phyloP scores from a whole-genome alignment of 1,139 yeast genomes.

The Lodderomyces pseudojiufengensis region DNA sequence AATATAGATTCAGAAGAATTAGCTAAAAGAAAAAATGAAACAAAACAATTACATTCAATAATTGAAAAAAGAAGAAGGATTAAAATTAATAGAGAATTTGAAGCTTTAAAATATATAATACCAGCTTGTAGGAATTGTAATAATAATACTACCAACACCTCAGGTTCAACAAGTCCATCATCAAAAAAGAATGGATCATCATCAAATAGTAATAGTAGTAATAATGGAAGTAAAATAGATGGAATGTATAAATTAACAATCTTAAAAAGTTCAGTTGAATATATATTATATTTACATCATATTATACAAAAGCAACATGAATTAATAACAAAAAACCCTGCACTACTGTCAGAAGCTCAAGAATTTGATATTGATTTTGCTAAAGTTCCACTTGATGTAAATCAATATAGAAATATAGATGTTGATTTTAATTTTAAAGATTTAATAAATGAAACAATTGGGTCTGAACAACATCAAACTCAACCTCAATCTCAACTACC shows the following conservation, averaged over 20 bases:
- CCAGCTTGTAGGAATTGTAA: slow-evolving; percentile 59
- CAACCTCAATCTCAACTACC: too few species aligned
- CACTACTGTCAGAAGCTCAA: neutral
- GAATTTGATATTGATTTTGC: slow-evolving; percentile 44
- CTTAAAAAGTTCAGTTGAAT: slow-evolving; percentile 76
- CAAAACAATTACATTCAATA: slow-evolving; percentile 64
- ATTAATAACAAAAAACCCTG: slow-evolving; percentile 19
- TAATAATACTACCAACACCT: slow-evolving; percentile 6
- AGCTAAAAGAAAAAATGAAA: slow-evolving; percentile 55
- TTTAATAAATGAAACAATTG: slow-evolving; percentile 14
- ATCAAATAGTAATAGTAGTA: slow-evolving; percentile 19
- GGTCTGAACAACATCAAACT: neutral
- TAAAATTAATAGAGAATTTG: slow-evolving; percentile 79
- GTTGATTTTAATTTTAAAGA: slow-evolving; percentile 50
- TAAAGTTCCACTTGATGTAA: slow-evolving; percentile 52
- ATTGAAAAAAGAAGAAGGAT: slow-evolving; percentile 77
- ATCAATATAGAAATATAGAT: slow-evolving; percentile 56
- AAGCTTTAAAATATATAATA: slow-evolving; percentile 69
- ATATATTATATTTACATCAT: slow-evolving; percentile 65
- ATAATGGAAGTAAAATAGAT: slow-evolving; percentile 42
- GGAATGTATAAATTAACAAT: slow-evolving; percentile 81
- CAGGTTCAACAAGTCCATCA: slow-evolving; percentile 8
- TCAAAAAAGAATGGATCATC: slow-evolving; percentile 1
- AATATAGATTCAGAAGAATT: slow-evolving; percentile 50
- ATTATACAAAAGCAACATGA: slow-evolving; percentile 47